phyloP scores from a whole-genome alignment of 2,329 filamentous ascomycete species.

The Fusarium staphyleae region DNA sequence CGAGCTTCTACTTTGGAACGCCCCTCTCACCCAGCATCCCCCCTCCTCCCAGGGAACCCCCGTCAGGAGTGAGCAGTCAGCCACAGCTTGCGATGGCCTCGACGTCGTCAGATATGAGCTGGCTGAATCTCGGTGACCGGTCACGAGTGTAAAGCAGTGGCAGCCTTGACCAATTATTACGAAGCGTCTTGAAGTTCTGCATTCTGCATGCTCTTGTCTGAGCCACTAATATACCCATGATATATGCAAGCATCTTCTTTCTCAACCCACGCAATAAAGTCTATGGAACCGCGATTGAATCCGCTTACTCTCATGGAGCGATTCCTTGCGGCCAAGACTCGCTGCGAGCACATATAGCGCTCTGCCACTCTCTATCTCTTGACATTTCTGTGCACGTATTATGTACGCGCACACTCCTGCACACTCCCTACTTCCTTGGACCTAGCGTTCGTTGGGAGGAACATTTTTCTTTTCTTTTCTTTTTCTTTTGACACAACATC shows the following conservation, averaged over 20 bases:
- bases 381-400: conserved; percentile 25
- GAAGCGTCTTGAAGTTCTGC: conserved; percentile 21
- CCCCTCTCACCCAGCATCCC: conserved; percentile 49
- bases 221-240: conserved; percentile 30
- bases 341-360: conserved; percentile 20
- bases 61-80: conserved; percentile 53
- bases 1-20: conserved; percentile 53
- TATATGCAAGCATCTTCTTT: conserved; percentile 17
- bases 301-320: conserved; percentile 12
- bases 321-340: conserved; percentile 6
- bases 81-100: conserved; percentile 59
- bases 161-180: conserved; percentile 30
- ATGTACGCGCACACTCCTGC: conserved; percentile 18
- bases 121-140: conserved; percentile 73
- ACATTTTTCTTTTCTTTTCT: conserved; percentile 31
- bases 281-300: conserved; percentile 2
- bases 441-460: conserved; percentile 24
- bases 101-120: conserved; percentile 75
- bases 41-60: conserved; percentile 43
- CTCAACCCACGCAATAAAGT: background rate
- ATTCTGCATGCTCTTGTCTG: conserved; percentile 23
- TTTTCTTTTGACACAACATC: conserved; percentile 31
- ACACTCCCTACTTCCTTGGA: conserved; percentile 27
- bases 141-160: conserved; percentile 37
- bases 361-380: conserved; percentile 23